Percentiles rank a stretch among this genome's conserved stretches.
Conservation (phyloP, 495 filamentous ascomycete species). For the Letharia lupina region DNA sequence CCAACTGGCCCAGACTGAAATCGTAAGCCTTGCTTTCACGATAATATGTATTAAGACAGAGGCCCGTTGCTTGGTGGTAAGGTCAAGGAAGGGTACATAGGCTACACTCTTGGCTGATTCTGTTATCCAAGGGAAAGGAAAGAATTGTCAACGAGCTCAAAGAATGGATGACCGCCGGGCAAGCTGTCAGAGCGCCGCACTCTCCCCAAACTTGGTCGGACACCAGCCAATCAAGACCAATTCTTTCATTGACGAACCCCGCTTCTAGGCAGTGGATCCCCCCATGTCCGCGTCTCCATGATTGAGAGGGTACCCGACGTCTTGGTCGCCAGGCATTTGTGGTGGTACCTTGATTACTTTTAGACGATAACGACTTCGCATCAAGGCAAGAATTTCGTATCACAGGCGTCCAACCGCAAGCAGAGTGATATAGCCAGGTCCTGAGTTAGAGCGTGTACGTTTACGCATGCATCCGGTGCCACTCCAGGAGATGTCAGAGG, state of each 20-base stretch:
- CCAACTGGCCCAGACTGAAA: too few species aligned
- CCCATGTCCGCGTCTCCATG: neutral
- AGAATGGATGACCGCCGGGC: neutral
- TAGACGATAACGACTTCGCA: neutral
- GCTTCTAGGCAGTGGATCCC: neutral
- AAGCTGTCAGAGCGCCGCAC: neutral
- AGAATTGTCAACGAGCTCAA: neutral
- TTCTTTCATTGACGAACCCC: neutral
- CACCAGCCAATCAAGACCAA: neutral
- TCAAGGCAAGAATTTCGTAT: neutral
- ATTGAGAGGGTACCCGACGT: neutral
- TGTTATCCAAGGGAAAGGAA: neutral
- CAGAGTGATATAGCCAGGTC: neutral
- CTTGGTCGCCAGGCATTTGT: neutral
- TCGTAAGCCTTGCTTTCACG: too few species aligned
- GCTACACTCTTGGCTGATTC: neutral
- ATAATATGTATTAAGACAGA: too few species aligned
- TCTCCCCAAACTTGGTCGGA: neutral
- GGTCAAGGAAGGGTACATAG: too few species aligned
- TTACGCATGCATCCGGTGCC: neutral
- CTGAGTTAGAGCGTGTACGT: neutral
- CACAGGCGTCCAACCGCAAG: neutral
- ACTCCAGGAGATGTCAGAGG: neutral
- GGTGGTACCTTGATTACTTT: neutral
- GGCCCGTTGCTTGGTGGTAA: too few species aligned